These are phyloP conservation scores for Acanthamoeba triangularis DNA, from an alignment of 208 protist genomes.

Conservation along the genomic window DNA sequence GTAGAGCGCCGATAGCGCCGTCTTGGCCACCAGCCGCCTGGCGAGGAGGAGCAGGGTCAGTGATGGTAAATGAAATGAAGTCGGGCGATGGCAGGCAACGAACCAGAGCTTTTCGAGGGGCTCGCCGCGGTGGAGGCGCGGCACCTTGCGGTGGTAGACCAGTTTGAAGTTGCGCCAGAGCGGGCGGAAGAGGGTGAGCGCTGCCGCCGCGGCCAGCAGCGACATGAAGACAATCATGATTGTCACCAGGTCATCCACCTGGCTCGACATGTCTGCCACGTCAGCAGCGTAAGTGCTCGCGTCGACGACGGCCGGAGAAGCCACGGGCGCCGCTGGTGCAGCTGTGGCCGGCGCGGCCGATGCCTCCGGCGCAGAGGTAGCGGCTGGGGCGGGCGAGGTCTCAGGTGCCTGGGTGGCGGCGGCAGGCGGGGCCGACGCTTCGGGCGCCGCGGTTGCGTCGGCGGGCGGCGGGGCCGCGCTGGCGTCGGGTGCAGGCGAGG, in stretches of 20 bases:
- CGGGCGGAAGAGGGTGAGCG: slow-evolving; percentile 34
- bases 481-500: not conserved
- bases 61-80: no score
- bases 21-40: slow-evolving; percentile 26
- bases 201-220: not conserved
- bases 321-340: not conserved
- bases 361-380: not conserved
- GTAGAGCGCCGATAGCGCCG: not conserved
- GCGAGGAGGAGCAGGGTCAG: no score
- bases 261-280: not conserved
- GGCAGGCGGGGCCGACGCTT: not conserved
- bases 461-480: no score
- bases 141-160: slow-evolving; percentile 47
- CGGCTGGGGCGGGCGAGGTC: no score
- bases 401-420: not conserved
- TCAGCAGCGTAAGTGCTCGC: not conserved
- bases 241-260: slow-evolving; percentile 53
- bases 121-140: slow-evolving; percentile 23
- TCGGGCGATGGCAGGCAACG: no score
- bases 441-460: not conserved
- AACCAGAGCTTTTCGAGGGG: slow-evolving; percentile 49
- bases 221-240: slow-evolving; percentile 21
- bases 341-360: not conserved
- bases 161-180: slow-evolving; percentile 54
- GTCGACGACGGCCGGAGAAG: not conserved